Conservation (phyloP, 768 basidiomycete genomes). For the Postia placenta region DNA sequence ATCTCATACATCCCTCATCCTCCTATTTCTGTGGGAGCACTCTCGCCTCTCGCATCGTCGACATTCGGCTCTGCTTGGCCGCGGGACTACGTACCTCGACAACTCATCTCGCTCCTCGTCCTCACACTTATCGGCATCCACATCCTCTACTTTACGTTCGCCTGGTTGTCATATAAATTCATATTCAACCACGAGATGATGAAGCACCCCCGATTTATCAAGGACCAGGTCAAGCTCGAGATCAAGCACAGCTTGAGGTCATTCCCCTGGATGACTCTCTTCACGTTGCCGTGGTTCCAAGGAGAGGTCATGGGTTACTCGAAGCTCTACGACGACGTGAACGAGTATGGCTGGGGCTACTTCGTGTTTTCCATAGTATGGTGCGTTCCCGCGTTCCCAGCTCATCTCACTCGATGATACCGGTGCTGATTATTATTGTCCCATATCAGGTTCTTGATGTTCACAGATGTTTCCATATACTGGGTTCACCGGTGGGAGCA, state of each 20-base stretch:
- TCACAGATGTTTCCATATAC: constrained; percentile 93
- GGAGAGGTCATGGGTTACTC: constrained; percentile 86
- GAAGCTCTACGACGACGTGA: constrained; percentile 68
- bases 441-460: constrained; percentile 74
- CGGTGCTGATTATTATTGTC: no score
- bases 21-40: constrained; percentile 34
- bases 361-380: constrained; percentile 60
- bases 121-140: constrained; percentile 81
- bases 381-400: constrained; percentile 34
- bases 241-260: constrained; percentile 68
- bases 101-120: constrained; percentile 61
- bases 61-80: constrained; percentile 67
- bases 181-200: constrained; percentile 97
- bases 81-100: constrained; percentile 75
- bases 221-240: constrained; percentile 79
- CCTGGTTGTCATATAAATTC: constrained; percentile 72
- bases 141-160: constrained; percentile 84
- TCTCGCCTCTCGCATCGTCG: constrained; percentile 24
- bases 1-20: constrained; percentile 55
- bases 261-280: constrained; percentile 74
- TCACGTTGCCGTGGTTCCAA: constrained; percentile 93
- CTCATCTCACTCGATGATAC: no score
- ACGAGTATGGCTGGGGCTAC: constrained; percentile 76
- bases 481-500: constrained; percentile 95
- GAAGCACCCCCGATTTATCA: constrained; percentile 89